Evolutionary conservation across 495 filamentous ascomycete species (phyloP).

Genomic region (Podospora didyma): DNA sequence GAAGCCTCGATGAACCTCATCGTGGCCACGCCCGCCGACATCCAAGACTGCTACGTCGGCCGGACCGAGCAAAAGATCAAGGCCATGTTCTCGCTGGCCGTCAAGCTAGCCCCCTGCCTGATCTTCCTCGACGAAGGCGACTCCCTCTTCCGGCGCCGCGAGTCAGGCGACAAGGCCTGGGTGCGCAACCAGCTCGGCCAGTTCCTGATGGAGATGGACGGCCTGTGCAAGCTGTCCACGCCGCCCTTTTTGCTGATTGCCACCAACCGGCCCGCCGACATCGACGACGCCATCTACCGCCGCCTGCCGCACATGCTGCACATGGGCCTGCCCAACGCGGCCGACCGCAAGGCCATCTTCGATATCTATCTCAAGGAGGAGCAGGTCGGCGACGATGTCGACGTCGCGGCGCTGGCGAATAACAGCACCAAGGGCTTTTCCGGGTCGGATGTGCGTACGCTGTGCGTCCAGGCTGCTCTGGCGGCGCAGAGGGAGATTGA

Average conservation of each 20-base stretch:
- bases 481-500: neutral
- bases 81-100: conserved; percentile 18
- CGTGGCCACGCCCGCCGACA: conserved; percentile 2
- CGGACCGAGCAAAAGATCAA: conserved; percentile 23
- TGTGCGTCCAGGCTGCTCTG: conserved; percentile 11
- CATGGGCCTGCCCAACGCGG: conserved; percentile 11
- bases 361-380: conserved; percentile 11
- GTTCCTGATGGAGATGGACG: conserved; percentile 24
- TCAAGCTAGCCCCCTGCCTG: conserved; percentile 19
- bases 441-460: conserved; percentile 24
- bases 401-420: conserved; percentile 4
- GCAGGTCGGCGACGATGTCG: neutral
- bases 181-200: conserved; percentile 16
- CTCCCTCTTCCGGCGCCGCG: conserved; percentile 15
- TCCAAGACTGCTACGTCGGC: conserved; percentile 11
- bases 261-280: conserved; percentile 25
- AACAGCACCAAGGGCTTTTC: conserved; percentile 11
- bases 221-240: conserved; percentile 1
- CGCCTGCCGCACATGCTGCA: conserved; percentile 16
- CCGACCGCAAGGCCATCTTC: conserved; percentile 12
- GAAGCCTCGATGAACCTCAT: conserved; percentile 13
- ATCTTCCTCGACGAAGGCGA: conserved; percentile 30
- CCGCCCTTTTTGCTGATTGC: conserved; percentile 17
- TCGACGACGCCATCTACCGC: conserved; percentile 17
- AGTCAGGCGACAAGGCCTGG: conserved; percentile 1